A percentile compares a stretch with the other conserved stretches of the same genome.
Conservation (phyloP, 2,329 filamentous ascomycete genomes). For the Fusarium torreyae region DNA sequence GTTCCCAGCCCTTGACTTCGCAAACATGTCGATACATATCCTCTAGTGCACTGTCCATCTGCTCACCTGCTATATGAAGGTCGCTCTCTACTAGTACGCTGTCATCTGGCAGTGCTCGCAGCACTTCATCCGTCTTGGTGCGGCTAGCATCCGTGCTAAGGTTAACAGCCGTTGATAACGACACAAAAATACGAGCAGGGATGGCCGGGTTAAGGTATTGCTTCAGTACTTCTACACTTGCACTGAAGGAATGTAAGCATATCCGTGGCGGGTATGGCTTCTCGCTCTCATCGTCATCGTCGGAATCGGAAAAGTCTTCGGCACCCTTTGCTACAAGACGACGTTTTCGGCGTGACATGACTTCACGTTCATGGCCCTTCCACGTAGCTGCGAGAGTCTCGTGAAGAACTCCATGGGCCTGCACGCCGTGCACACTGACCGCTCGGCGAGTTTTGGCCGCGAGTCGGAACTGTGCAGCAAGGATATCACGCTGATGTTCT, state of each 20-base stretch:
- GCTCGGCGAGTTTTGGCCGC: constrained; percentile 77
- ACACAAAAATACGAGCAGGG: constrained; percentile 86
- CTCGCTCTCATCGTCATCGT: constrained; percentile 47
- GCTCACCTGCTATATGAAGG: constrained; percentile 82
- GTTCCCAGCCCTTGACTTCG: constrained; percentile 80
- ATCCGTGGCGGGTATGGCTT: constrained; percentile 87
- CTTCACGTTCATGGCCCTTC: constrained; percentile 77
- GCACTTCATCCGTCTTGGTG: constrained; percentile 72
- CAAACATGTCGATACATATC: constrained; percentile 84
- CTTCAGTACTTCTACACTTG: constrained; percentile 78
- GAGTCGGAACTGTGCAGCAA: constrained; percentile 78
- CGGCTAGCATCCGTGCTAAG: constrained; percentile 67
- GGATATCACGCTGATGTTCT: constrained; percentile 76
- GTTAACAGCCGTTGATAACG: constrained; percentile 89
- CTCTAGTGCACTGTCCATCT: constrained; percentile 85
- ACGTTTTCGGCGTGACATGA: constrained; percentile 72
- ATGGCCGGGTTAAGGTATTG: constrained; percentile 83
- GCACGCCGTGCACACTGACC: constrained; percentile 81
- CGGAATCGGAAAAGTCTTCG: constrained; percentile 61
- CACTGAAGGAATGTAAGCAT: constrained; percentile 95
- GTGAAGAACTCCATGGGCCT: constrained; percentile 80
- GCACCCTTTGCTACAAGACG: constrained; percentile 64
- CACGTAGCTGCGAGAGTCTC: constrained; percentile 76
- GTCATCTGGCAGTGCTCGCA: constrained; percentile 82
- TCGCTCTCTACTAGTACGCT: constrained; percentile 91